These are phyloP conservation scores for Colletotrichum sp. DNA, from an alignment of 2,329 filamentous ascomycete species.

Conservation along the genomic window DNA sequence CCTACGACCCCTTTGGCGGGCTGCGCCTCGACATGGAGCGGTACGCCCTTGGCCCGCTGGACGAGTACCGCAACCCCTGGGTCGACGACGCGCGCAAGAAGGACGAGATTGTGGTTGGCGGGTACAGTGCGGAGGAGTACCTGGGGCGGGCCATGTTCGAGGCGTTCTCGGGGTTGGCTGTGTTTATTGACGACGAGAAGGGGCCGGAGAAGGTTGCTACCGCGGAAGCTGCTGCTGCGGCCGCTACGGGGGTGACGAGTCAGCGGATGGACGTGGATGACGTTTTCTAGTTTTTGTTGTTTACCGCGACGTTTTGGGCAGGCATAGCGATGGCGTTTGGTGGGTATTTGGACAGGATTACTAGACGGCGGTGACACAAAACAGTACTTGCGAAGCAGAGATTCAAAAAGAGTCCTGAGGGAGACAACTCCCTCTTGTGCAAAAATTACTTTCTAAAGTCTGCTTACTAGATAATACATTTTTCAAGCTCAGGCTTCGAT, in stretches of 20 bases:
- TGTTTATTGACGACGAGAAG: constrained; percentile 84
- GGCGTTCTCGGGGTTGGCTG: constrained; percentile 86
- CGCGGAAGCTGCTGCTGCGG: constrained; percentile 39
- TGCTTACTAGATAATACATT: constrained; percentile 21
- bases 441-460: constrained; percentile 20
- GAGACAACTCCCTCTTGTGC: neutral
- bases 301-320: neutral
- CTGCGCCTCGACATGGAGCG: constrained; percentile 71
- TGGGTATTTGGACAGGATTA: neutral
- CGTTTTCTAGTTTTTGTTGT: neutral
- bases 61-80: constrained; percentile 77
- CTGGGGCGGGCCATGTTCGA: constrained; percentile 82
- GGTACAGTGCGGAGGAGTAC: constrained; percentile 84
- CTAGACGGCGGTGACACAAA: neutral
- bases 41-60: constrained; percentile 64
- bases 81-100: constrained; percentile 72
- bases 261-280: constrained; percentile 56
- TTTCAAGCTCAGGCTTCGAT: neutral
- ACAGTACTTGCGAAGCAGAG: neutral
- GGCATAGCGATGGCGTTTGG: constrained; percentile 33
- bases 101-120: constrained; percentile 72
- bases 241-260: constrained; percentile 29
- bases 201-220: constrained; percentile 38
- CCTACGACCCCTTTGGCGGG: constrained; percentile 90
- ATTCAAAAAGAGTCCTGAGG: neutral